phyloP scores from a whole-genome alignment of 1,139 yeast species.

The Kluyveromyces sp. region DNA sequence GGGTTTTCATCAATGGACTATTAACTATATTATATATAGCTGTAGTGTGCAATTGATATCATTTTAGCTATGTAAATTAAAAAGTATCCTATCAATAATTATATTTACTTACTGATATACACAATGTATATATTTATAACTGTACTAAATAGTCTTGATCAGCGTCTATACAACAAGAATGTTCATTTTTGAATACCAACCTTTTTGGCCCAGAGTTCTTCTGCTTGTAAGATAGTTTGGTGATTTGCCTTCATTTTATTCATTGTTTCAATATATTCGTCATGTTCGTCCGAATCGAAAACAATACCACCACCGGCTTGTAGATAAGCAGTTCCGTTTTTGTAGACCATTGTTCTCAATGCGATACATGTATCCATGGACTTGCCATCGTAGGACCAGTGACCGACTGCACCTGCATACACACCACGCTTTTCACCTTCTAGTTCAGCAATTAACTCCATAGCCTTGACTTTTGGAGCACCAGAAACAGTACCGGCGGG shows the following conservation, averaged over 20 bases:
- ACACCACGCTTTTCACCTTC: conserved; percentile 92
- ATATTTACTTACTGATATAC: no score
- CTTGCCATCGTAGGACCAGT: conserved; percentile 90
- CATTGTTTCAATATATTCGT: conserved; percentile 92
- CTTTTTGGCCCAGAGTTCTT: conserved; percentile 54
- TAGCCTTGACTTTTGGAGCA: conserved; percentile 94
- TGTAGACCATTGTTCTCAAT: conserved; percentile 89
- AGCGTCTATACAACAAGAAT: not conserved
- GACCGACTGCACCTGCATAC: conserved; percentile 99
- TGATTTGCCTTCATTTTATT: conserved; percentile 95
- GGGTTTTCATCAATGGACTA: no score
- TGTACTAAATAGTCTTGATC: no score
- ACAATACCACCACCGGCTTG: conserved; percentile 99
- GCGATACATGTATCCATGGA: conserved; percentile 98
- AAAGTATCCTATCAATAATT: no score
- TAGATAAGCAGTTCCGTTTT: conserved; percentile 81
- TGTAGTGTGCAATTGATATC: no score
- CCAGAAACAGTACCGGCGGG: conserved; percentile 99
- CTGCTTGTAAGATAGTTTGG: conserved; percentile 84
- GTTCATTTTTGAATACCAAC: conserved; percentile 21
- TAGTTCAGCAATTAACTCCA: conserved; percentile 85
- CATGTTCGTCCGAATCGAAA: conserved; percentile 87
- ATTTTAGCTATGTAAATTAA: no score
- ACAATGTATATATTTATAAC: no score
- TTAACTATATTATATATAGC: no score